Base-by-base conservation (phyloP, 2,329 filamentous ascomycete species). In the Remersonia thermophila region DNA sequence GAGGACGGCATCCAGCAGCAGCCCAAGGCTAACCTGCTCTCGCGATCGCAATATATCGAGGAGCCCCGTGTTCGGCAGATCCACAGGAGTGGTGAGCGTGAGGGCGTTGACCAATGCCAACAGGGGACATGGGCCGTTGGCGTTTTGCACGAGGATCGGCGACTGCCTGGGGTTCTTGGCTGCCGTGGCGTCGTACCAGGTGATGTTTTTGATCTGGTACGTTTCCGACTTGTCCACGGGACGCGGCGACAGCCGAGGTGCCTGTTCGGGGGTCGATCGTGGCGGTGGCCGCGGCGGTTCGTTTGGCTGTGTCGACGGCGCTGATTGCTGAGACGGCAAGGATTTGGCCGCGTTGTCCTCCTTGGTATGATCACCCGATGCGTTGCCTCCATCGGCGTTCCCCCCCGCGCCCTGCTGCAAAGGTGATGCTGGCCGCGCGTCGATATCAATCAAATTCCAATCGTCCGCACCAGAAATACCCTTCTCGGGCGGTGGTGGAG, bases 21-120 rank as follows among this genome's bases (percentile, higher is more conserved):
- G 62, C 7, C 82, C 82, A 9, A 98, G 64, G 45, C 83, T 93
- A 36, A 98, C 79, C 52, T 93, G 84, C 55, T 96, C 91, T 27
- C 86, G 73, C 3, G 80, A 80, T 27, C 77, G 67, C 10, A 98
- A 63, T 1, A 82, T 78, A 43, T 87, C 81, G 1, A 89, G 72
- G 13, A 96, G 68, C 1, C 81, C 78, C 0, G 85, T 82, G 25
- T 81, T 62, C 47, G 47, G 64, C 33, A 54, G 55, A 14, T 73
- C 67, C 3, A 76, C 65, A 1, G 81, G 79, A 0, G 86, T 89
- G 3, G 85, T 87, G 37, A 98, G 62, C 0, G 85, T 82, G 12
- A 98, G 66, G 1, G 87, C 87, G 55, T 98, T 98, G 40, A 96
- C 87, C 4, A 98, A 66, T 2, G 91, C 91, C 17, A 98, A 74